These are phyloP conservation scores for Kwoniella bestiolae DNA, from an alignment of 768 basidiomycete species.

Conservation along the genomic window DNA sequence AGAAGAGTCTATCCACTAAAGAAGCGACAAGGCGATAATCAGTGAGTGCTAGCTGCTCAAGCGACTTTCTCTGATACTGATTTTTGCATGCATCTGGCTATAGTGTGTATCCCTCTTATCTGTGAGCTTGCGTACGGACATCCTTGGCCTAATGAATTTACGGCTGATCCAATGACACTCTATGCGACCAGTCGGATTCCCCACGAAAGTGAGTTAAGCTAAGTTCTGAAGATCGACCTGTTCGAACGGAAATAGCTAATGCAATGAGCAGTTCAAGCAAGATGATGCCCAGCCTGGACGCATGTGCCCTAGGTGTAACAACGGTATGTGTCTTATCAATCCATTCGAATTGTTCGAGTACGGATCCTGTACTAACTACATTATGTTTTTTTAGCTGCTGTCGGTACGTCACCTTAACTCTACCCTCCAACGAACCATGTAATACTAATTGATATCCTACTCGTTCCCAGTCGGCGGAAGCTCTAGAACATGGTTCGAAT, in stretches of 20 bases:
- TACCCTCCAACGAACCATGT: neutral
- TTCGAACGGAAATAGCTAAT: slow-evolving; percentile 1
- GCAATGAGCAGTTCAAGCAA: slow-evolving; percentile 35
- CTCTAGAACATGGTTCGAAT: slow-evolving; percentile 46
- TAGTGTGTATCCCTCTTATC: slow-evolving; percentile 53
- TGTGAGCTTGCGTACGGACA: too few relatives aligned
- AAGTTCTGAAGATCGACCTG: too few relatives aligned
- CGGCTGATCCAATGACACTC: neutral
- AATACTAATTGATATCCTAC: neutral
- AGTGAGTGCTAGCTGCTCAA: too few relatives aligned
- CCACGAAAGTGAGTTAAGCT: slow-evolving; percentile 46
- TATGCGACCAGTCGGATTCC: slow-evolving; percentile 36
- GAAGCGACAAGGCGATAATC: too few relatives aligned
- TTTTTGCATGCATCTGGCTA: too few relatives aligned
- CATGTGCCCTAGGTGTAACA: slow-evolving; percentile 49
- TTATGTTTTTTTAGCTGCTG: slow-evolving; percentile 25
- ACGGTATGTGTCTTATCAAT: slow-evolving; percentile 32
- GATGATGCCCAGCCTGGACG: slow-evolving; percentile 37
- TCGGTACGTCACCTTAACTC: slow-evolving; percentile 5
- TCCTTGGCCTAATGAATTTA: neutral
- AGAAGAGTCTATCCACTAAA: too few relatives aligned
- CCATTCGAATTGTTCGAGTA: neutral
- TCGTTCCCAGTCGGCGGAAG: slow-evolving; percentile 29
- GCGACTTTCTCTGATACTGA: too few relatives aligned
- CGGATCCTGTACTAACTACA: too few relatives aligned